Evolutionary conservation across 2,329 filamentous ascomycete species (phyloP).

Genomic region (Sphaceloma murrayae): DNA sequence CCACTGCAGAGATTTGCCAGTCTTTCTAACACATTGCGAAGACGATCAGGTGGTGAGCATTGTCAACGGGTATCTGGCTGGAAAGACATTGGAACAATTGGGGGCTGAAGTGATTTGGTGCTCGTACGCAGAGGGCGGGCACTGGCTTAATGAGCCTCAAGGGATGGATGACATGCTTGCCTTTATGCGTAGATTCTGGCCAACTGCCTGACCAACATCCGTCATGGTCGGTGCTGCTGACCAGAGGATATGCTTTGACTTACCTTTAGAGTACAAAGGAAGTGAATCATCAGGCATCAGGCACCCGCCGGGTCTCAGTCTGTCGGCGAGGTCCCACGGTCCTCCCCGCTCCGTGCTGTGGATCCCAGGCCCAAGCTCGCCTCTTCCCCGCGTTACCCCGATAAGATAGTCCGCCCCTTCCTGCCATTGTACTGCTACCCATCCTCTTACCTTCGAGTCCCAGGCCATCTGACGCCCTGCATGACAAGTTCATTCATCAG

Average conservation of each 20-base stretch:
- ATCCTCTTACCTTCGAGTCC: not conserved
- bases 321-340: not conserved
- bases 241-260: no score
- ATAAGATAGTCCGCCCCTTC: not conserved
- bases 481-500: no score
- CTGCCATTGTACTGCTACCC: no score
- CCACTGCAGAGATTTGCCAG: constrained; percentile 15
- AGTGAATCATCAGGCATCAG: no score
- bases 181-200: no score
- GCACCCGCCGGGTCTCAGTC: constrained; percentile 1
- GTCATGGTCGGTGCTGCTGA: no score
- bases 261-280: no score
- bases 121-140: constrained; percentile 20
- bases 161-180: constrained; percentile 22
- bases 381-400: constrained; percentile 10
- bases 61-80: constrained; percentile 16
- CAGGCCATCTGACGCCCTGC: not conserved
- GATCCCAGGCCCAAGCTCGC: constrained; percentile 5
- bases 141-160: constrained; percentile 23
- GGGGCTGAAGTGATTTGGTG: constrained; percentile 21
- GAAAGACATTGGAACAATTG: constrained; percentile 14
- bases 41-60: constrained; percentile 21
- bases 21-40: constrained; percentile 20
- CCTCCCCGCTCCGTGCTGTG: not conserved
- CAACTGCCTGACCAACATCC: no score